phyloP scores from a whole-genome alignment of 2,329 filamentous ascomycete genomes.

The Dichotomopilus funicola region DNA sequence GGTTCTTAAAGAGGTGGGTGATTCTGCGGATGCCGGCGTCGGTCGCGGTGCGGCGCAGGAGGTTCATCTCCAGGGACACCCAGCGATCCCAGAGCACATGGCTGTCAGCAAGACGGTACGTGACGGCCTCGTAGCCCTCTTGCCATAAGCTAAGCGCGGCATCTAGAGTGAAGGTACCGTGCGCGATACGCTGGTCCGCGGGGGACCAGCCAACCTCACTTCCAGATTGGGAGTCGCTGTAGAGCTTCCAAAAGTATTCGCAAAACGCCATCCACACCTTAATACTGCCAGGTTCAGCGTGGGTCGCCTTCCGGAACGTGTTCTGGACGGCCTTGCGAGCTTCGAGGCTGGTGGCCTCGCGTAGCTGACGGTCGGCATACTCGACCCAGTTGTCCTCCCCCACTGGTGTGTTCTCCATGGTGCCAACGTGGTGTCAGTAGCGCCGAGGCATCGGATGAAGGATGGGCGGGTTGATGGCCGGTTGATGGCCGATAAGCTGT shows the following conservation, averaged over 20 bases:
- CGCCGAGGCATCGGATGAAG: slow-evolving; percentile 21
- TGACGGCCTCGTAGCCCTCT: slow-evolving; percentile 63
- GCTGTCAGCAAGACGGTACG: slow-evolving; percentile 70
- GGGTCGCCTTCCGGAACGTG: slow-evolving; percentile 61
- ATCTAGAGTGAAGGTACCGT: slow-evolving; percentile 65
- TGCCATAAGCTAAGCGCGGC: slow-evolving; percentile 63
- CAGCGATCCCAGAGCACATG: slow-evolving; percentile 75
- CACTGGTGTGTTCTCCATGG: slow-evolving; percentile 42
- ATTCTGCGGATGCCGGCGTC: slow-evolving; percentile 56
- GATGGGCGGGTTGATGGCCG: neutral
- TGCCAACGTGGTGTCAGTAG: slow-evolving; percentile 16
- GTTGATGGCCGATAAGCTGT: too few relatives aligned
- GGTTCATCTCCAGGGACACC: slow-evolving; percentile 63
- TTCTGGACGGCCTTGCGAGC: slow-evolving; percentile 65
- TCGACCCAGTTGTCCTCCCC: slow-evolving; percentile 74
- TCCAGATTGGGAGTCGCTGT: slow-evolving; percentile 54
- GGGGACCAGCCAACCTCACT: slow-evolving; percentile 51
- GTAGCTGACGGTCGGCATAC: slow-evolving; percentile 65
- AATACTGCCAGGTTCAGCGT: slow-evolving; percentile 66
- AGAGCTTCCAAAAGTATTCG: slow-evolving; percentile 69
- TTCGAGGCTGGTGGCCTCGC: slow-evolving; percentile 55
- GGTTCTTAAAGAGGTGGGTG: slow-evolving; percentile 61
- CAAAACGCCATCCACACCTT: slow-evolving; percentile 72
- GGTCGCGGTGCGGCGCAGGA: slow-evolving; percentile 52
- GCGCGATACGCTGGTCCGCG: slow-evolving; percentile 62